Evolutionary conservation across 331 rosid species (phyloP).

Genomic region (Malus hybrid): DNA sequence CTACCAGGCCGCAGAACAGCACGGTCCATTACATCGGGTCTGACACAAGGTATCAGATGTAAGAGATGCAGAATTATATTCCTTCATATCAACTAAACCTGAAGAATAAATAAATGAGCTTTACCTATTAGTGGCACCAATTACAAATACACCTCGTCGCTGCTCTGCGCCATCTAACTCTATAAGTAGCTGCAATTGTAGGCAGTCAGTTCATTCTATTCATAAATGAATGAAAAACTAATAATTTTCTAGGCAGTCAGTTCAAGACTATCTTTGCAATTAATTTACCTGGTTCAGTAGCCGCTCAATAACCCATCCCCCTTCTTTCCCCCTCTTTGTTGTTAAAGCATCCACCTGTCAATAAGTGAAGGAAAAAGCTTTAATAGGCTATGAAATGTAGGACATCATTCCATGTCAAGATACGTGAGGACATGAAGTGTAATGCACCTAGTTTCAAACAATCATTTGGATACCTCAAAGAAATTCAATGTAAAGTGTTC

Average conservation of each 20-base stretch:
- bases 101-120: neutral
- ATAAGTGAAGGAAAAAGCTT: neutral
- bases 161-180: conserved; percentile 81
- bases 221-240: neutral
- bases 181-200: conserved; percentile 38
- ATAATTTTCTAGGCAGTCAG: neutral
- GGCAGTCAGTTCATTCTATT: conserved; percentile 6
- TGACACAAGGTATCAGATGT: conserved; percentile 19
- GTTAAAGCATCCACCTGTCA: conserved; percentile 80
- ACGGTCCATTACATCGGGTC: conserved; percentile 71
- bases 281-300: conserved; percentile 59
- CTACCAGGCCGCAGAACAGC: conserved; percentile 83
- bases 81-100: neutral
- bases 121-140: conserved; percentile 90
- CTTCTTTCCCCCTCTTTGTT: conserved; percentile 70
- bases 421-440: too few species aligned
- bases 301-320: conserved; percentile 69
- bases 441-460: too few species aligned
- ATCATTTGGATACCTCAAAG: too few species aligned
- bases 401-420: too few species aligned
- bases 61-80: neutral
- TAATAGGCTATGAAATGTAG: too few species aligned
- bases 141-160: conserved; percentile 67
- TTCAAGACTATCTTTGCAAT: neutral
- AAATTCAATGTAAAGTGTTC: too few species aligned